Evolutionary conservation across 2,329 filamentous ascomycete genomes (phyloP), one percentile per base, ranked within the genome.

Genomic region (Hypocrella siamensis): DNA sequence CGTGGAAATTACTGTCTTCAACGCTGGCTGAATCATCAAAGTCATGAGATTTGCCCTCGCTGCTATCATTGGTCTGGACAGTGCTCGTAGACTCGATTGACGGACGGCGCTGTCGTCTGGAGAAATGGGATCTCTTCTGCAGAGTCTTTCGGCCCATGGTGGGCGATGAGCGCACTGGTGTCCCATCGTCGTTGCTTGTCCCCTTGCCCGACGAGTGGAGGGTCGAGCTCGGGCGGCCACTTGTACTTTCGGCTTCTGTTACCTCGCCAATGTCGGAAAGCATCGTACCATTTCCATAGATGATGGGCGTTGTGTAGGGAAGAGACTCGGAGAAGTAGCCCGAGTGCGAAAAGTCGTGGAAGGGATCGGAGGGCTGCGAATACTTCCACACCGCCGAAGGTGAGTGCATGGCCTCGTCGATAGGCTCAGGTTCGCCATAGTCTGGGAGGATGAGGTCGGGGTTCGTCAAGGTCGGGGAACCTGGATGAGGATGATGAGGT

Each of bases 401-500:
- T 45, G 66, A 61, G 37, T 65, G 63, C 35, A 66, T 58, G 47
- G 57, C 54, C 46, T 61, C 47, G 51, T 70, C 56, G 48, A 65
- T 58, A 49, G 65, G 61, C 47, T 67, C 56, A 51, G 68, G 49
- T 51, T 65, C 66, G 41, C 74, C 70, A 47, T 77, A 75, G 49
- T 79, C 75, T 38, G 86, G 86, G 32, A 94, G 61, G 46, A 94
- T 93, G 83, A 93, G 86, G 52, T 93, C 86, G 32, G 85, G 84
- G 53, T 93, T 92, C 34, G 84, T 92, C 46, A 94, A 62, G 3
- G 86, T 93, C 29, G 86, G 86, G 37, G 83, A 92, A 10, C 73
- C 74, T 40, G 79, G 75, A 35, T 64, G 55, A 28, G 63, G 49
- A 14, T 60, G 53, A 42, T 67, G 64, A 7, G 28, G 15, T 22